Evolutionary conservation across 2,329 filamentous ascomycete species (phyloP), one percentile per base, ranked within the genome.

Genomic region (Penicillium griseofulvum): DNA sequence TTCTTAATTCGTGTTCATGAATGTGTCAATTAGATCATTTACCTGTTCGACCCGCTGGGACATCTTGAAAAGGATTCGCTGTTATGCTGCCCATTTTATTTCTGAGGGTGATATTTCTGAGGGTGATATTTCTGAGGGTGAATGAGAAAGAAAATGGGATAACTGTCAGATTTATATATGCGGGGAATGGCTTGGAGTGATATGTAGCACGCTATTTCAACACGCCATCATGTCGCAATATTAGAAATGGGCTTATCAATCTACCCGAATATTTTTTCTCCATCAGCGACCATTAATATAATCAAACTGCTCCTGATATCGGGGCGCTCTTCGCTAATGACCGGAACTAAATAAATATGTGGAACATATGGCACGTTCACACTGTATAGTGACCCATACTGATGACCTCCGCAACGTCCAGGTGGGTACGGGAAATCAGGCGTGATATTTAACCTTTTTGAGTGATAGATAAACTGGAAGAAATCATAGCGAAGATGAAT

Each of bases 81-180:
- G 52, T 4, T 43, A 60, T 58, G 17, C 56, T 58, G 33, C 58
- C 56, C 58, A 60, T 60, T 44, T 34, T 49, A 31, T 14, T 34
- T 16, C 11, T 51, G 16, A 16, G 2, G 14, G 22, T 7, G 3
- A 33, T n/a, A n/a, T n/a, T n/a, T n/a, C n/a, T n/a, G n/a, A n/a
- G n/a, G n/a, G n/a, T n/a, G n/a, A n/a, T 49, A 31, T 14, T 34
- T 16, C 11, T 51, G 16, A 16, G 2, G 14, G 22, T 7, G 3
- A 33, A 14, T n/a, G 29, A 22, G 4, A 22, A 22, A 19, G 22
- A 9, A 42, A 36, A 17, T 17, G 17, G 34, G 39, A n/a, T 22
- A 22, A n/a, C 43, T 24, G 8, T n/a, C 22, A 7, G 29, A 33
- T 33, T 45, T 33, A 45, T 45, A 45, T 9, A 14, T 45, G 43